phyloP scores from a whole-genome alignment of 108 stramenopile genomes.

The Nitzschia palea region DNA sequence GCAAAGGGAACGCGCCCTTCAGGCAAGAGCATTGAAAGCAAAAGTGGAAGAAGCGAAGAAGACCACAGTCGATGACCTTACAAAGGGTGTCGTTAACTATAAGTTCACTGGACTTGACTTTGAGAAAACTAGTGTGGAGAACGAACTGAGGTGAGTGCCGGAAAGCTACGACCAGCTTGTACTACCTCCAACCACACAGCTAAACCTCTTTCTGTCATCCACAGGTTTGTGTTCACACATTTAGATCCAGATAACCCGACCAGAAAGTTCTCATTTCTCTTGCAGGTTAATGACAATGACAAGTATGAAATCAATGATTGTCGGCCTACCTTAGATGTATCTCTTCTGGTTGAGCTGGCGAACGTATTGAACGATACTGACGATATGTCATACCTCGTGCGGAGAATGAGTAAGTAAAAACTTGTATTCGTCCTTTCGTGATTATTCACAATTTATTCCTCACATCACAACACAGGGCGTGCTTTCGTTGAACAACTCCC shows the following conservation, averaged over 20 bases:
- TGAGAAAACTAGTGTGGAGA: conserved; percentile 31
- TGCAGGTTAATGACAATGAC: conserved; percentile 45
- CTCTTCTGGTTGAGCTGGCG: conserved; percentile 19
- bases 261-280: conserved; percentile 47
- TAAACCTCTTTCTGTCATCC: too few species aligned
- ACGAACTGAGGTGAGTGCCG: conserved; percentile 39
- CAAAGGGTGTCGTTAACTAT: conserved; percentile 56
- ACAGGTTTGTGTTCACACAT: conserved; percentile 48
- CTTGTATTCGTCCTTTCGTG: background rate
- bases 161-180: background rate
- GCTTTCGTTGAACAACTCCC: too few species aligned
- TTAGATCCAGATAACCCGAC: conserved; percentile 42
- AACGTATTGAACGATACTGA: conserved; percentile 39
- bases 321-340: conserved; percentile 32
- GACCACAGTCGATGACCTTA: conserved; percentile 59
- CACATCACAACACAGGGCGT: too few species aligned
- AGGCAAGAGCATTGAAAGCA: conserved; percentile 32
- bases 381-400: conserved; percentile 31
- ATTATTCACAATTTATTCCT: too few species aligned
- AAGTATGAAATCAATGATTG: conserved; percentile 47
- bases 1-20: conserved; percentile 24
- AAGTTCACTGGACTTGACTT: conserved; percentile 60
- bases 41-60: conserved; percentile 38
- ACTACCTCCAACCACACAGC: too few species aligned
- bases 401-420: conserved; percentile 38